phyloP scores from a whole-genome alignment of 108 stramenopile genomes.

The Cyclotella cryptica region DNA sequence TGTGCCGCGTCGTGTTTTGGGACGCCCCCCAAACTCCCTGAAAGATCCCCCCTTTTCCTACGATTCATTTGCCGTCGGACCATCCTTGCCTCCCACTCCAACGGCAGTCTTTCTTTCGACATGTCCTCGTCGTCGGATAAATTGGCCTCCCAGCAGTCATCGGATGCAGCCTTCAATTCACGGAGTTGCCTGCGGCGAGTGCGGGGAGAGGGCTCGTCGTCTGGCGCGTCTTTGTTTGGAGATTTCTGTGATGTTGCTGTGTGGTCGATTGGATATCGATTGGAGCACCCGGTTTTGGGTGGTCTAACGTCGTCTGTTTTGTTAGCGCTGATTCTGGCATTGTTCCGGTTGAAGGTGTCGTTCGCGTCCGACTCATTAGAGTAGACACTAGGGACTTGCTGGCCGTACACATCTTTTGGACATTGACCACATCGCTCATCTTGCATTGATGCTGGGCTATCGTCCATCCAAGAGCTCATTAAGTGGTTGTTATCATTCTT shows the following conservation, averaged over 20 bases:
- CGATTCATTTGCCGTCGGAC: constrained; percentile 15
- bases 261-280: background rate
- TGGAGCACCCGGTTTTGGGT: no score
- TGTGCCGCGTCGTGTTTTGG: background rate
- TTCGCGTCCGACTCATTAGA: no score
- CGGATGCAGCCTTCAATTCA: constrained; percentile 26
- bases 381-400: no score
- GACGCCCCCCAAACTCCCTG: background rate
- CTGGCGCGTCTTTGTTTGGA: background rate
- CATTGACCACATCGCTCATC: no score
- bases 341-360: no score
- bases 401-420: no score
- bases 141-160: constrained; percentile 45
- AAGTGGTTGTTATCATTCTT: no score
- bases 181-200: constrained; percentile 21
- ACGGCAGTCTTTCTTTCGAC: background rate
- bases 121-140: constrained; percentile 35
- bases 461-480: no score
- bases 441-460: no score
- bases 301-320: no score
- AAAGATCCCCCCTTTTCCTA: background rate
- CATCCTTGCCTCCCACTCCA: constrained; percentile 12
- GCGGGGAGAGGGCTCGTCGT: background rate
- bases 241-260: background rate
- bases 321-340: no score